These are phyloP conservation scores for Chlorella sp. DNA, from an alignment of 139 green algal genomes.

Conservation along the genomic window DNA sequence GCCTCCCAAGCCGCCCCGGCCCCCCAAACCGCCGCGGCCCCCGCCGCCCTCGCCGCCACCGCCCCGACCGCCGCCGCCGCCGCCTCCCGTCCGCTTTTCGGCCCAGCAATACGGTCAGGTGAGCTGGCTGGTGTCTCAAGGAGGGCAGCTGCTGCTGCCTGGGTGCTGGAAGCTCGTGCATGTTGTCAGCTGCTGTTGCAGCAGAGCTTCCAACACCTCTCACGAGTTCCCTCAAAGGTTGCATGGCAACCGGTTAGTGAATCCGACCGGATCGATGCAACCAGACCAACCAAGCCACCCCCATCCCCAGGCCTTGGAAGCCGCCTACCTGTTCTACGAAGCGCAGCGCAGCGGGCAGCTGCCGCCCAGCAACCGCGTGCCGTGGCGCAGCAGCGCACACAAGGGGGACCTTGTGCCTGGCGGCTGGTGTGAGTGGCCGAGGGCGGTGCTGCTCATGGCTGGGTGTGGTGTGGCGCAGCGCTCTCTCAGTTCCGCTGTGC, in stretches of 20 bases:
- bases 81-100: not conserved
- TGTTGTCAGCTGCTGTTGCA: not conserved
- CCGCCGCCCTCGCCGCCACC: not conserved
- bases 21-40: not conserved
- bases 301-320: slow-evolving; percentile 20
- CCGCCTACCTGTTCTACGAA: slow-evolving; percentile 57
- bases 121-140: not conserved
- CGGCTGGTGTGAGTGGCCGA: slow-evolving; percentile 54
- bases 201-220: not conserved
- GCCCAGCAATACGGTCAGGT: not conserved
- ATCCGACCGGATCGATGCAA: too few species aligned
- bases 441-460: not conserved
- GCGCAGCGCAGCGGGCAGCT: slow-evolving; percentile 49
- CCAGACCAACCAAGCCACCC: not conserved
- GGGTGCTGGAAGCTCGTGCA: not conserved
- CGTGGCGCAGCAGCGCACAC: slow-evolving; percentile 51
- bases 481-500: too few species aligned
- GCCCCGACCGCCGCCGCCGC: not conserved
- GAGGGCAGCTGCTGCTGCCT: not conserved
- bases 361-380: slow-evolving; percentile 51
- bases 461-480: too few species aligned
- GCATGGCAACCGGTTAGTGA: not conserved
- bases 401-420: slow-evolving; percentile 30
- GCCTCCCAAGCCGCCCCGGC: not conserved
- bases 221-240: not conserved